Percentiles rank a stretch among this genome's conserved stretches.
phyloP scores from a whole-genome alignment of 768 basidiomycete species.

The Holtermanniella nyarrowii region DNA sequence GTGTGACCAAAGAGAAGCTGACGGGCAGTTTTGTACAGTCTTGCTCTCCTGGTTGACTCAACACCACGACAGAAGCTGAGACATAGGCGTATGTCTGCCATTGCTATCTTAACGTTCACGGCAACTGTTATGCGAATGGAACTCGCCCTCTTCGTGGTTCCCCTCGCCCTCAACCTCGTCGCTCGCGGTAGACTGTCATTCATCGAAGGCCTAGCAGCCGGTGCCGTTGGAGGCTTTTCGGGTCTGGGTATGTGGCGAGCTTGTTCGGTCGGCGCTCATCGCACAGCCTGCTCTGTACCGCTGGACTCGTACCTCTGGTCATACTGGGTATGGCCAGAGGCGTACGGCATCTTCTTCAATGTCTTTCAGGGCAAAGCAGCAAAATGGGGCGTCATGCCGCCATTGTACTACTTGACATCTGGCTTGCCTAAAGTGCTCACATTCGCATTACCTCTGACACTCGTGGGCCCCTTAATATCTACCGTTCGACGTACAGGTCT shows the following conservation, averaged over 20 bases:
- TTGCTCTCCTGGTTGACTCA: background rate
- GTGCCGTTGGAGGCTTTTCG: conserved; percentile 25
- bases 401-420: conserved; percentile 22
- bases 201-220: conserved; percentile 10
- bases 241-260: conserved; percentile 16
- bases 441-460: conserved; percentile 48
- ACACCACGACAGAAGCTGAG: conserved; percentile 41
- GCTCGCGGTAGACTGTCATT: conserved; percentile 35
- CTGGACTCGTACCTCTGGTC: conserved; percentile 84
- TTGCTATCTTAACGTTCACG: conserved; percentile 57
- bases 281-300: conserved; percentile 50
- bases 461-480: conserved; percentile 44
- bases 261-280: background rate
- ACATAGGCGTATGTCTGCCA: too few species aligned
- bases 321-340: conserved; percentile 72
- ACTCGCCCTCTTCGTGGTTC: conserved; percentile 52
- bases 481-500: conserved; percentile 4
- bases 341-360: conserved; percentile 70
- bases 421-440: conserved; percentile 60
- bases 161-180: conserved; percentile 46
- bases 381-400: conserved; percentile 69
- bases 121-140: conserved; percentile 72
- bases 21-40: background rate
- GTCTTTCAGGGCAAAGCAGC: conserved; percentile 72
- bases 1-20: background rate